Percentiles rank a stretch among this genome's conserved stretches.
Conservation (phyloP, 352 stramenopile genomes). For the Phytophthora quininea region DNA sequence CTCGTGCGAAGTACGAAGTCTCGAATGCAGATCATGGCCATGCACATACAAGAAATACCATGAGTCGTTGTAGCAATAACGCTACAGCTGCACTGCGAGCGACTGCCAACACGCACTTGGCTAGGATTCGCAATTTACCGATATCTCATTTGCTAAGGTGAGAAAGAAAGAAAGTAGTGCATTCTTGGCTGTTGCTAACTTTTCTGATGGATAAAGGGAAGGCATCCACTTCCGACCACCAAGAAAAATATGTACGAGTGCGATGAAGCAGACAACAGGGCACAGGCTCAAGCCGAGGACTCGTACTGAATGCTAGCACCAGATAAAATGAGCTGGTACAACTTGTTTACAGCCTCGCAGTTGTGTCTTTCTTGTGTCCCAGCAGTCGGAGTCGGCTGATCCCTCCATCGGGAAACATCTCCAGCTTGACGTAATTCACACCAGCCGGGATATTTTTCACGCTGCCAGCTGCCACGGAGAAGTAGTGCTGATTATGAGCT, state of each 20-base stretch:
- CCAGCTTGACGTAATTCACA: constrained; percentile 93
- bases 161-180: not conserved
- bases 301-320: constrained; percentile 28
- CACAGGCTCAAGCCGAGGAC: constrained; percentile 30
- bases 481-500: constrained; percentile 89
- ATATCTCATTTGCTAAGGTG: constrained; percentile 49
- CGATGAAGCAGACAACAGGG: constrained; percentile 8
- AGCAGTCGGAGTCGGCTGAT: constrained; percentile 91
- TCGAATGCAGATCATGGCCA: too few relatives aligned
- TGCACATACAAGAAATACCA: not conserved
- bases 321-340: not conserved
- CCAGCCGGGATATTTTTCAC: constrained; percentile 61
- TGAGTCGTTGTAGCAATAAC: not conserved
- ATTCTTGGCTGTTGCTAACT: constrained; percentile 3
- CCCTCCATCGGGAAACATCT: constrained; percentile 95
- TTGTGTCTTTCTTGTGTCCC: constrained; percentile 62
- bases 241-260: constrained; percentile 12
- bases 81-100: constrained; percentile 19
- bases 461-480: constrained; percentile 60
- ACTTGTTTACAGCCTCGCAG: constrained; percentile 38
- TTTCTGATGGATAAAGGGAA: constrained; percentile 30
- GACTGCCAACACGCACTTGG: constrained; percentile 43
- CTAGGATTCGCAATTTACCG: constrained; percentile 48
- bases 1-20: constrained; percentile 20
- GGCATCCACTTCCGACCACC: constrained; percentile 48